Conservation (phyloP, 768 basidiomycete species). For the Auriscalpium orientale region DNA sequence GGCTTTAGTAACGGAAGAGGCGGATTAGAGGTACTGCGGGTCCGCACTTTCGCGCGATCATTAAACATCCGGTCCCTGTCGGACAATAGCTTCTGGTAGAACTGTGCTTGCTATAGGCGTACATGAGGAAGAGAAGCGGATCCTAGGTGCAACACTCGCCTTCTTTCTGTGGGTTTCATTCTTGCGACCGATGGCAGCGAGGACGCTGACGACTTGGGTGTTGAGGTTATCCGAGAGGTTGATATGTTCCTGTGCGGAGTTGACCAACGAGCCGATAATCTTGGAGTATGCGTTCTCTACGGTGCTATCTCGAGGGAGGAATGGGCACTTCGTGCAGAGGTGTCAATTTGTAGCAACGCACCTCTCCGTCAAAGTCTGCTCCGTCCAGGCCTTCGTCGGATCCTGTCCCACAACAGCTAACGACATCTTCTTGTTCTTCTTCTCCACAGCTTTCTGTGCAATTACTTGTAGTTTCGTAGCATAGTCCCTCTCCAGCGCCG, state of each 20-base stretch:
- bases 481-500: constrained; percentile 70
- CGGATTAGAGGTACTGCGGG: neutral
- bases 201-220: constrained; percentile 53
- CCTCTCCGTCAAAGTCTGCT: constrained; percentile 48
- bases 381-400: constrained; percentile 56
- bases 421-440: constrained; percentile 52
- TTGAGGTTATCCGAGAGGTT: constrained; percentile 55
- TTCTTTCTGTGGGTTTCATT: constrained; percentile 66
- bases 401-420: constrained; percentile 57
- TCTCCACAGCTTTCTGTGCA: constrained; percentile 61
- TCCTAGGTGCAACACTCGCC: constrained; percentile 26
- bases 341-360: constrained; percentile 15
- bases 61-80: constrained; percentile 63
- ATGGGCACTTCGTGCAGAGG: neutral
- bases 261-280: constrained; percentile 53
- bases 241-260: constrained; percentile 62
- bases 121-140: neutral
- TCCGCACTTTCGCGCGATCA: constrained; percentile 61
- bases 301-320: constrained; percentile 38
- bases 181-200: constrained; percentile 51
- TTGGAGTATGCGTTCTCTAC: constrained; percentile 63
- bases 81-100: constrained; percentile 61
- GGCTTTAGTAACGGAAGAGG: neutral
- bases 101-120: constrained; percentile 48
- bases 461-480: constrained; percentile 62